These are phyloP conservation scores for Pythium dissimile DNA, from an alignment of 352 stramenopile genomes.

Conservation along the genomic window DNA sequence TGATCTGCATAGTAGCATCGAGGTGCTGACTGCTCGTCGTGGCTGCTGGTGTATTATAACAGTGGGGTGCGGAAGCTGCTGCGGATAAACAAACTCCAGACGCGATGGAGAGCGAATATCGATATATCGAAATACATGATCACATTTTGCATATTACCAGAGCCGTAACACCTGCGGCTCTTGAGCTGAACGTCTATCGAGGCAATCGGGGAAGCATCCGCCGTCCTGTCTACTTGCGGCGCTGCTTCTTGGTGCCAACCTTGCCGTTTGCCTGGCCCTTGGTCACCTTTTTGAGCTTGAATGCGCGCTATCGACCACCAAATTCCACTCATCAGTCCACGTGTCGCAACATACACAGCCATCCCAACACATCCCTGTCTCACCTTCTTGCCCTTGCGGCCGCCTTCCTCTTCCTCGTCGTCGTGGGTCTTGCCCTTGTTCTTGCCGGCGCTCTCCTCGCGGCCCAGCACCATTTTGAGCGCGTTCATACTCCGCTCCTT, in stretches of 20 bases:
- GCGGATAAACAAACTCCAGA: too few species aligned
- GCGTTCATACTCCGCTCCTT: conserved; percentile 81
- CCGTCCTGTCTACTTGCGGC: conserved; percentile 40
- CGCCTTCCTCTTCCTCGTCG: conserved; percentile 48
- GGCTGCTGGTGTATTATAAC: too few species aligned
- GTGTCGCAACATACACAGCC: not conserved
- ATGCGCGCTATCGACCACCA: conserved; percentile 8
- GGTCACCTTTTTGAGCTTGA: conserved; percentile 72
- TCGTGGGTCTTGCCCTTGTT: conserved; percentile 52
- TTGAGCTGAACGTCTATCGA: not conserved
- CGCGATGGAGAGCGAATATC: not conserved
- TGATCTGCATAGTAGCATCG: too few species aligned
- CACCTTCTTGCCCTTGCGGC: conserved; percentile 60
- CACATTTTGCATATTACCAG: conserved; percentile 15
- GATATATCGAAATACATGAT: conserved; percentile 14
- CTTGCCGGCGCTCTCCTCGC: conserved; percentile 79
- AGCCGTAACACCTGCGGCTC: not conserved
- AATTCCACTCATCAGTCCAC: not conserved
- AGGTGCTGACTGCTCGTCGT: too few species aligned
- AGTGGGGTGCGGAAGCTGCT: conserved; percentile 54
- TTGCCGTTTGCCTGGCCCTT: conserved; percentile 47
- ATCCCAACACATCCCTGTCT: not conserved
- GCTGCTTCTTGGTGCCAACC: conserved; percentile 44
- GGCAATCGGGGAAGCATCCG: conserved; percentile 5
- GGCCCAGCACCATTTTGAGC: conserved; percentile 68